Base-by-base conservation (phyloP, 2,329 filamentous ascomycete genomes). In the Cercospora zeae-maydis region DNA sequence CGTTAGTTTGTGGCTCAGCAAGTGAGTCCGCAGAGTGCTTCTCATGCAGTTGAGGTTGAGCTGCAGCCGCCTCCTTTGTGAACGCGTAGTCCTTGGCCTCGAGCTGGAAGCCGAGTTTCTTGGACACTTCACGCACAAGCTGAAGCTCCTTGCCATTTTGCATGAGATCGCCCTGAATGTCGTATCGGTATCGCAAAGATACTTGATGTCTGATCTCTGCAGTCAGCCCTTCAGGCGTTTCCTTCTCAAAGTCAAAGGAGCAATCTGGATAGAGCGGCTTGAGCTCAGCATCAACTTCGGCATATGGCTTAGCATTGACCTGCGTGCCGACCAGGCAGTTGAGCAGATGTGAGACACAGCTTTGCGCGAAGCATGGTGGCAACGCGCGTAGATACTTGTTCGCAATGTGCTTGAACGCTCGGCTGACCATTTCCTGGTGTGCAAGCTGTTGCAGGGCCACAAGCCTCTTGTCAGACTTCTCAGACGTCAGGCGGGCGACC, bases 341-440 rank as follows among this genome's bases (percentile, higher is more conserved):
- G 69, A 99, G 83, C 56, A 99, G 82, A 75, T 99, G 95, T 6
- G 93, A 83, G 64, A 93, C 80, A 75, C 90, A 93, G 63, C 90
- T 82, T 54, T 91, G 84, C n/a, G 89, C 87, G 66, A 98, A 88
- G 13, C 91, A 87, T 66, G 89, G 83, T 21, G 95, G 91, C 19
- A 97, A 79, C 66, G 90, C 86, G 67, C 89, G 88, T 65, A 99
- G 82, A 75, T 96, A 90, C 70, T 84, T 84, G 75, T 91, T 88
- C 62, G 89, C 85, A 66, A 95, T 82, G 78, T 99, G 93, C 84
- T 99, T 99, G 84, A 98, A 97, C 4, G 90, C 88, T 80, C 95
- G 88, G n/a, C 91, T 85, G 68, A 98, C 85, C 89, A 98, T 98
- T 77, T 99, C 95, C 75, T 96, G 93, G 45, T 91, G 78, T 65